Percentiles rank a stretch among this genome's conserved stretches.
These are phyloP conservation scores for Allomyces macrogynus DNA, from an alignment of 192 early-diverging fungal species.

Conservation along the genomic window DNA sequence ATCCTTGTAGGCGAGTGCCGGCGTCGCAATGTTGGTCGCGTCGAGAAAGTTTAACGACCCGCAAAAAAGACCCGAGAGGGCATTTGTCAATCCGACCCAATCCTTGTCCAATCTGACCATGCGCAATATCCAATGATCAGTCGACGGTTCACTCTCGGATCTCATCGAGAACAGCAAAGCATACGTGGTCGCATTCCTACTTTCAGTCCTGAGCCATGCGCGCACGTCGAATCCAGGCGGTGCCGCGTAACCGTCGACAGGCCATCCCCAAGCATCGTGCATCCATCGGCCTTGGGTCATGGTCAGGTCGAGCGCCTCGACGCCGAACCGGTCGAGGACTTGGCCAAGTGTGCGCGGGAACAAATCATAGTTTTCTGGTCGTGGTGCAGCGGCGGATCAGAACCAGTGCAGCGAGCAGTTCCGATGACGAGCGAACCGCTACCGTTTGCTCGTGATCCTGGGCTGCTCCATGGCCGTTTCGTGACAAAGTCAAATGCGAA, in stretches of 20 bases:
- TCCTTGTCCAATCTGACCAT: conserved; percentile 19
- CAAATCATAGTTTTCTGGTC: conserved; percentile 36
- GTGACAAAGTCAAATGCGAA: conserved; percentile 59
- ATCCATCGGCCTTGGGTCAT: conserved; percentile 85
- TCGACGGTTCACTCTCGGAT: neutral
- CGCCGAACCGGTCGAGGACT: conserved; percentile 49
- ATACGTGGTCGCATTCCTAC: conserved; percentile 4
- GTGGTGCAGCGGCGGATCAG: neutral
- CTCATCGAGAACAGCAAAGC: neutral
- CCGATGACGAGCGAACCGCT: conserved; percentile 6
- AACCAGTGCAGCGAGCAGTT: neutral
- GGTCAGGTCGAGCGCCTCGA: conserved; percentile 60
- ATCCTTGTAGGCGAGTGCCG: conserved; percentile 8
- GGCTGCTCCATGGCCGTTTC: conserved; percentile 8
- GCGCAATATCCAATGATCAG: neutral
- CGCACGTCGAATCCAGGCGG: conserved; percentile 58
- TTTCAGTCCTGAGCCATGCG: conserved; percentile 33
- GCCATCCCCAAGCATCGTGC: conserved; percentile 54
- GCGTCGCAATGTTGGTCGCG: conserved; percentile 40
- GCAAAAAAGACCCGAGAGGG: conserved; percentile 84
- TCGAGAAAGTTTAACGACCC: conserved; percentile 91
- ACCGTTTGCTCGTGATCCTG: conserved; percentile 4
- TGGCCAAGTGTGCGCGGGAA: conserved; percentile 72
- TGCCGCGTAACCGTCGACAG: conserved; percentile 24
- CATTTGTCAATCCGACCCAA: conserved; percentile 77